Base-by-base conservation (phyloP, 495 filamentous ascomycete species). In the Xylaria curta region DNA sequence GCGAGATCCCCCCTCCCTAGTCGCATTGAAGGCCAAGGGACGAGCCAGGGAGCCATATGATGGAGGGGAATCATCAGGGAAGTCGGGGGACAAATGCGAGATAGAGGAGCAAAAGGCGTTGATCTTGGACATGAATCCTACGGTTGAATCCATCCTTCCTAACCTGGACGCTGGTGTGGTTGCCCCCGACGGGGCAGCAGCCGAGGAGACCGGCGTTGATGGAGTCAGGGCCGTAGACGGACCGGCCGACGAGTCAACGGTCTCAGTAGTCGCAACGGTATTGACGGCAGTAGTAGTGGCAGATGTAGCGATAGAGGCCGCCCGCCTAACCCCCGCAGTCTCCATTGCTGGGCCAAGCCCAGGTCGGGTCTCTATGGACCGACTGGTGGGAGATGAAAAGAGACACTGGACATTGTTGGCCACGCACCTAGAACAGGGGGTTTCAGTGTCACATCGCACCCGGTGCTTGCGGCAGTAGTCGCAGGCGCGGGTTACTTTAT, bases 41-140 rank as follows among this genome's bases (percentile, higher is more conserved):
- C 68, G 56, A 46, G 68, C 71, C 36, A 76, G 69, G 8, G 74
- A 79, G 4, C 49, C 65, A 58, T 76, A 72, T 9, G 70, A 70
- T 6, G 71, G 68, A 0, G 76, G 71, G 24, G 73, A 71, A 56
- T 72, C 72, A n/a, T 56, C 64, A 60, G 69, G 28, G 9, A 74
- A 70, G 44, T 69, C 42, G 26, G 66, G 63, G 4, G 76, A 73
- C 4, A 76, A 63, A 28, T 80, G 76, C 1, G 75, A 75, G 6
- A 78, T 72, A 7, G 66, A 66, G 28, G 78, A 78, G 63, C 78
- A 81, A 65, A 81, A 80, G 0, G 71, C 59, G 51, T 75, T 76
- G 47, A 81, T 78, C 49, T 76, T 74, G 21, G 79, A 69, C 42
- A 81, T 78, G 46, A 81, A 81, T 2, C 76, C 79, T 4, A 78